These are phyloP conservation scores for Metschnikowia proteae DNA, from an alignment of 805 yeast genomes.

Conservation along the genomic window DNA sequence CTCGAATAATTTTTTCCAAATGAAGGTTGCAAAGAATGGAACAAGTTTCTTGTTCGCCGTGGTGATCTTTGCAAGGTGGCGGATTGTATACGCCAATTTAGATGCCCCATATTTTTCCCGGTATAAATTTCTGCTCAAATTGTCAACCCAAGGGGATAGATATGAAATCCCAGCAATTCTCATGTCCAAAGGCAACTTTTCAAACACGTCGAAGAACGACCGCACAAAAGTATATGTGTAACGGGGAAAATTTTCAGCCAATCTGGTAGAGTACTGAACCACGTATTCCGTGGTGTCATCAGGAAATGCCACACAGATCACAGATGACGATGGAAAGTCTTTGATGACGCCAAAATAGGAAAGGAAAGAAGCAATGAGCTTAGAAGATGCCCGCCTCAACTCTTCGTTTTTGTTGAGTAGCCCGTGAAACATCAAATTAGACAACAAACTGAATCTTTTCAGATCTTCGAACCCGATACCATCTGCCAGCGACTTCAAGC, in stretches of 20 bases:
- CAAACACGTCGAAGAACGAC: slow-evolving; percentile 45
- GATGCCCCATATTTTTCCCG: slow-evolving; percentile 60
- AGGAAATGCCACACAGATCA: slow-evolving; percentile 57
- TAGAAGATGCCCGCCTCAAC: slow-evolving; percentile 61
- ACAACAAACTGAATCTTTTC: slow-evolving; percentile 52
- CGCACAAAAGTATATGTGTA: slow-evolving; percentile 59
- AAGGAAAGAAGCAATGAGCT: slow-evolving; percentile 59
- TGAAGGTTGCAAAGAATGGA: slow-evolving; percentile 29
- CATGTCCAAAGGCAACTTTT: slow-evolving; percentile 31
- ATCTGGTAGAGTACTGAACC: slow-evolving; percentile 48
- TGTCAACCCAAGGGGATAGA: slow-evolving; percentile 71
- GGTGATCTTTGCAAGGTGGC: slow-evolving; percentile 60
- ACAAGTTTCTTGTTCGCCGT: slow-evolving; percentile 46
- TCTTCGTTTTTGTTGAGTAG: slow-evolving; percentile 55
- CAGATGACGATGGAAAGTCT: slow-evolving; percentile 54
- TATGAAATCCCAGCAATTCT: slow-evolving; percentile 46
- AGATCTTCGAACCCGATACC: slow-evolving; percentile 40
- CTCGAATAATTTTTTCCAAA: slow-evolving; percentile 65
- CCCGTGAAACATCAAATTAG: slow-evolving; percentile 66
- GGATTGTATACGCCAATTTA: slow-evolving; percentile 54
- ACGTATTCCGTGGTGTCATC: slow-evolving; percentile 61
- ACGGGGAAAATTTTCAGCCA: slow-evolving; percentile 55
- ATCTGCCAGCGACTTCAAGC: slow-evolving; percentile 32
- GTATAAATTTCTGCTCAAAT: slow-evolving; percentile 57
- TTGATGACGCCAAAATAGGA: slow-evolving; percentile 46